A percentile compares a stretch with the other conserved stretches of the same genome.
phyloP scores from a whole-genome alignment of 805 yeast species.

The Kuraishia borneana region DNA sequence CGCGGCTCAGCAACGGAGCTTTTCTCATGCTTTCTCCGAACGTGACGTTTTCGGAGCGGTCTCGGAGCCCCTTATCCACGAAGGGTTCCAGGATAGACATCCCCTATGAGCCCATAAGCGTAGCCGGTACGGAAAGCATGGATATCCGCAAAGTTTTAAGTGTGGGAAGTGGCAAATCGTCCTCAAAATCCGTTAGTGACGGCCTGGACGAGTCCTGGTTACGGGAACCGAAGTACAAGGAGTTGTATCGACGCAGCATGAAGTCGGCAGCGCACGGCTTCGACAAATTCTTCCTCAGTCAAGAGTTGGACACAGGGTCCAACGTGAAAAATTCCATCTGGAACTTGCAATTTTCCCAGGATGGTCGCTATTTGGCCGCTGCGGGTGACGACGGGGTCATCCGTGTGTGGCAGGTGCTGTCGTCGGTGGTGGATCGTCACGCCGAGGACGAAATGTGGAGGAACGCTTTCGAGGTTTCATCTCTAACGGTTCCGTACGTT shows the following conservation, averaged over 20 bases:
- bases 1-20: too few species aligned
- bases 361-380: constrained; percentile 76
- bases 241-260: constrained; percentile 29
- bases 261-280: constrained; percentile 33
- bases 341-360: constrained; percentile 60
- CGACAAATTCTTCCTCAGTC: constrained; percentile 51
- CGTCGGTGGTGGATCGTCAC: constrained; percentile 55
- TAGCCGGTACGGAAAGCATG: too few species aligned
- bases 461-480: too few species aligned
- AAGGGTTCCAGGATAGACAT: too few species aligned
- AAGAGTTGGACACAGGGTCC: constrained; percentile 31
- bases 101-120: too few species aligned
- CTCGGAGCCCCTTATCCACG: too few species aligned
- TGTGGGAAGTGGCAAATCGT: neutral
- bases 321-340: constrained; percentile 42
- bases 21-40: too few species aligned
- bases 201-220: constrained; percentile 3
- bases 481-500: neutral
- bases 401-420: constrained; percentile 69
- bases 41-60: too few species aligned
- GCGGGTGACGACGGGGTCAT: constrained; percentile 71
- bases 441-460: neutral
- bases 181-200: neutral
- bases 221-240: constrained; percentile 42
- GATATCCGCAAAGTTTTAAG: neutral